These are phyloP conservation scores for Waltiozyma solani DNA, from an alignment of 1,139 yeast genomes.

Conservation along the genomic window DNA sequence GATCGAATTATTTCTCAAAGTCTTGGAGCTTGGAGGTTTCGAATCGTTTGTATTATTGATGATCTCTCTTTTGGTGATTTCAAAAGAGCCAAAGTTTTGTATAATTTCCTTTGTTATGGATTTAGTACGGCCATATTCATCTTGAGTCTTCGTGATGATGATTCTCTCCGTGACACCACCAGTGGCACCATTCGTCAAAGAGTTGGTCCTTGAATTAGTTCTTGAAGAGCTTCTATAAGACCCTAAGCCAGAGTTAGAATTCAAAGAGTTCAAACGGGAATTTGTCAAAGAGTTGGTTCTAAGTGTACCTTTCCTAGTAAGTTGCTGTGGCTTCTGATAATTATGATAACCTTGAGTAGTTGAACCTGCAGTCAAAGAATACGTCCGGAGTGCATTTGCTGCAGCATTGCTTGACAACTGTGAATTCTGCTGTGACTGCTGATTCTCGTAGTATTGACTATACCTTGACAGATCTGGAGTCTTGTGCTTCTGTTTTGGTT, in stretches of 20 bases:
- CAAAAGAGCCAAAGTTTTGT: conserved; percentile 18
- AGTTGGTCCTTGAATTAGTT: conserved; percentile 3
- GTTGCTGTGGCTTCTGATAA: background rate
- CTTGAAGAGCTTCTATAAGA: conserved; percentile 1
- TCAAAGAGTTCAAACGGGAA: conserved; percentile 5
- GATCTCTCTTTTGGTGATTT: conserved; percentile 16
- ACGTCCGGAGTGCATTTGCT: conserved; percentile 8
- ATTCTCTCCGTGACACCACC: conserved; percentile 7
- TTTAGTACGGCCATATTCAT: conserved; percentile 20
- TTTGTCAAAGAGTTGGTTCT: background rate
- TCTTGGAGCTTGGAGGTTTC: conserved; percentile 8
- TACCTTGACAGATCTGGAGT: conserved; percentile 12
- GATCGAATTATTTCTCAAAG: background rate
- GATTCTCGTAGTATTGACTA: conserved; percentile 3
- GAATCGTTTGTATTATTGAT: conserved; percentile 1
- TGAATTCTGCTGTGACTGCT: background rate
- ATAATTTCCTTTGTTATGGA: conserved; percentile 22
- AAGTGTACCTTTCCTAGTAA: background rate
- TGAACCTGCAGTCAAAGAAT: conserved; percentile 7
- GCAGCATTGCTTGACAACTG: conserved; percentile 9
- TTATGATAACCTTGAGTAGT: background rate
- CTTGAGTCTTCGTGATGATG: conserved; percentile 19
- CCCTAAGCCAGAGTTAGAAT: no score
- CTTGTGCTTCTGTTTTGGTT: conserved; percentile 1
- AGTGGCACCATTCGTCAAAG: conserved; percentile 3